Percentiles rank a stretch among this genome's conserved stretches.
phyloP scores from a whole-genome alignment of 2,329 filamentous ascomycete species.

The Epichloe amarillans region DNA sequence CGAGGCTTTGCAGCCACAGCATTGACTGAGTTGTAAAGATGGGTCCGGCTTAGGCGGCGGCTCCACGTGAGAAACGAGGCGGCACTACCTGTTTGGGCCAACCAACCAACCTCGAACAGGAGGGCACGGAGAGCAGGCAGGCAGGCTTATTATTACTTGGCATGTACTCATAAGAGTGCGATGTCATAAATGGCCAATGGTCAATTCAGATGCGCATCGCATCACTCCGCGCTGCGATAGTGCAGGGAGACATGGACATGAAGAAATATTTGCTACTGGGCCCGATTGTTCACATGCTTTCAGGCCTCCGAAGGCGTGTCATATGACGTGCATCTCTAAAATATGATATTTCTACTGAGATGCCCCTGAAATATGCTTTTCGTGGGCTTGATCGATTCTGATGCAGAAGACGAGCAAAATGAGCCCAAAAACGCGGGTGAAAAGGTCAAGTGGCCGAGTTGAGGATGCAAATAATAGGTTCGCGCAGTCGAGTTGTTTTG shows the following conservation, averaged over 20 bases:
- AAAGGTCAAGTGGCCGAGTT: conserved; percentile 9
- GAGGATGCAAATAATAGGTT: conserved; percentile 1
- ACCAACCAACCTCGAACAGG: conserved; percentile 6
- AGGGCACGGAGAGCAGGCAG: no score
- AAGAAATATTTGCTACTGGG: no score
- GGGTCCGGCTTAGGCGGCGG: conserved; percentile 8
- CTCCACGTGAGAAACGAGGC: conserved; percentile 19
- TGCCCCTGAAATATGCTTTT: neutral
- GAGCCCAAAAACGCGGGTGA: conserved; percentile 50
- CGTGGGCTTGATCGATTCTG: conserved; percentile 20
- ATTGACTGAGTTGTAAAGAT: neutral
- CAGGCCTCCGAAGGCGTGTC: neutral
- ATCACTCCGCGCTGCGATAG: neutral
- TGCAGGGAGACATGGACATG: neutral
- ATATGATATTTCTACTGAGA: neutral
- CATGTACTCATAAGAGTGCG: no score
- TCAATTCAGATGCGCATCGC: neutral
- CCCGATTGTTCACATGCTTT: no score
- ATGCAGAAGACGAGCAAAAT: conserved; percentile 36
- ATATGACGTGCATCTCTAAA: neutral
- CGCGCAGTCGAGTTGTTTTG: conserved; percentile 5
- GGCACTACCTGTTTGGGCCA: conserved; percentile 11
- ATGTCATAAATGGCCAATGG: no score
- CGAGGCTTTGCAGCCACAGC: neutral
- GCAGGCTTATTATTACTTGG: no score